Evolutionary conservation across 2,329 filamentous ascomycete species (phyloP), one percentile per base, ranked within the genome.

Genomic region (Neurospora crassa): DNA sequence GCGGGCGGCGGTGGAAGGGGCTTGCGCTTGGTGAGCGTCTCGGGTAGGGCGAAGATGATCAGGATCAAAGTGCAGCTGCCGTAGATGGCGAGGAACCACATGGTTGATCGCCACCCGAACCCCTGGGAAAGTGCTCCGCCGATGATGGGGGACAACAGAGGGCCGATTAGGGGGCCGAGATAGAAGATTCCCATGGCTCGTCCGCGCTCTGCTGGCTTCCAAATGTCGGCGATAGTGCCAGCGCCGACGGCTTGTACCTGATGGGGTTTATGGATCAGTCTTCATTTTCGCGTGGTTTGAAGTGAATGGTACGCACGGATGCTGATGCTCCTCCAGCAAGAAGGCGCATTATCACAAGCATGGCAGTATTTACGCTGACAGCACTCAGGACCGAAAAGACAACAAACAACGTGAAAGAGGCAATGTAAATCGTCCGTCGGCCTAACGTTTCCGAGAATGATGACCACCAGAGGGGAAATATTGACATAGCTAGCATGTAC

Each of bases 401-500:
- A 70, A 90, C 82, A 77, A 93, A 94, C 16, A 95, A 82, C 29
- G 84, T 78, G 79, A 96, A 96, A 0, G 91, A 94, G 42, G 87
- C 81, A 41, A 96, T 81, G 78, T 95, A 96, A 75, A 96, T 91
- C n/a, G 89, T 90, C 29, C 93, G 88, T 53, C 93, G 88, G 14
- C 93, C 93, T 0, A 88, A 80, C 1, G 84, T 84, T 76, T 96
- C 93, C 10, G 91, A 93, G 77, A 96, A 94, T 1, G 90, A 90
- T 0, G 91, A 93, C 92, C 92, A 96, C 92, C 92, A 96, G 0
- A 96, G 84, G 0, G 93, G 93, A 75, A 94, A 95, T 67, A 96
- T 92, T 70, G 89, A 88, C 92, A 96, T 93, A 75, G 87, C 84
- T 5, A 96, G 84, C 92, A 96, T 93, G 79, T 94, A 96, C 71